Percentiles rank a stretch among this genome's conserved stretches.
These are phyloP conservation scores for Syncephalastrum contaminatum DNA, from an alignment of 371 early-diverging fungal species.

Conservation along the genomic window DNA sequence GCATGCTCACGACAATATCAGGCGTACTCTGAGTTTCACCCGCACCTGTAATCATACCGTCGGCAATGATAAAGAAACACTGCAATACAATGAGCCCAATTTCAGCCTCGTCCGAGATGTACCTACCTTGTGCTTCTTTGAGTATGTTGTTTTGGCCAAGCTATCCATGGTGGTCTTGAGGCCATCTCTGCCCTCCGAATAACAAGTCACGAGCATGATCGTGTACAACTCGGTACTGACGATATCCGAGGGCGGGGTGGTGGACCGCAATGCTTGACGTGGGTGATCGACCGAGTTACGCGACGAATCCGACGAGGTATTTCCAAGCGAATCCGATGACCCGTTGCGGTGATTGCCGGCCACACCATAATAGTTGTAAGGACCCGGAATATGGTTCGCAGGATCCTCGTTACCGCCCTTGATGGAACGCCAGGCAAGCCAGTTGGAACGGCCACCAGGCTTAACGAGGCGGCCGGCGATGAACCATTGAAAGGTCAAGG, in stretches of 20 bases:
- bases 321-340: not conserved
- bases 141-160: constrained; percentile 70
- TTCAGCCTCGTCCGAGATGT: too few relatives aligned
- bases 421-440: constrained; percentile 51
- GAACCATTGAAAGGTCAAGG: constrained; percentile 63
- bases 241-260: constrained; percentile 29
- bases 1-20: constrained; percentile 70
- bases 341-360: constrained; percentile 4
- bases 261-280: not conserved
- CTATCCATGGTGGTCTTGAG: constrained; percentile 83
- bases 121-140: constrained; percentile 53
- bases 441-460: constrained; percentile 49
- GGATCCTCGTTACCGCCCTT: constrained; percentile 49
- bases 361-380: constrained; percentile 37
- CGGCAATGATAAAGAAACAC: constrained; percentile 45
- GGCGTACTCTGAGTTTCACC: constrained; percentile 61
- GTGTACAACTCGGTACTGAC: constrained; percentile 51
- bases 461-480: constrained; percentile 47
- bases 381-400: constrained; percentile 45
- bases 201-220: constrained; percentile 71
- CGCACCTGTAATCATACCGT: constrained; percentile 50
- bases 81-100: constrained; percentile 5
- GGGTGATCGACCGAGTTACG: not conserved
- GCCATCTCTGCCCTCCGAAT: constrained; percentile 78
- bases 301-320: constrained; percentile 1